Evolutionary conservation across 345 rosid genomes (phyloP), one percentile per base, ranked within the genome.

Genomic region (Crucihimalaya himalaica): DNA sequence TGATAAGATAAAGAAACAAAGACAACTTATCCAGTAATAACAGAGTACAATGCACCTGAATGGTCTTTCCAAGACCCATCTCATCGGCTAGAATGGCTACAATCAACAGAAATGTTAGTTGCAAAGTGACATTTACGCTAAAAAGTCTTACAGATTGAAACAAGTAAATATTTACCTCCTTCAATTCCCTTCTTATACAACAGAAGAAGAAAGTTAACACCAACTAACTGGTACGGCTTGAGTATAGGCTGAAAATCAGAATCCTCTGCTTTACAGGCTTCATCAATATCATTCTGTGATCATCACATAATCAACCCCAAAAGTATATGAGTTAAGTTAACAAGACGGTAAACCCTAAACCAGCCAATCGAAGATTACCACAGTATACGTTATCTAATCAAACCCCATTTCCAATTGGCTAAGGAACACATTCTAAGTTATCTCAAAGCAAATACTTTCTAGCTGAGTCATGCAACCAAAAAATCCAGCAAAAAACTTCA

Each of bases 1-100:
- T 59, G 8, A 18, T 31, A 31, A 42, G 14, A 31, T 55, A 70
- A 54, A 43, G 65, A 48, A 32, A 43, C 35, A 34, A 29, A 60
- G 59, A 68, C 11, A 12, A 42, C 25, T 46, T 11, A 10, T 29
- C 18, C 55, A 47, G 18, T 60, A 20, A 52, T 68, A 48, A 28
- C 40, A 65, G 51, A 75, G 40, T 21, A 64, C 7, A 56, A 66
- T 25, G 35, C 72, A 95, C 99, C 99, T 95, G 98, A 79, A 95
- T 85, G 65, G 99, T 95, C 87, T 92, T 95, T 69, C 99, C 97
- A 42, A 95, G 96, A 78, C 99, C 97, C 99, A 89, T 95, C 87
- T 95, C 98, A 80, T 92, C 98, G 7, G 97, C 98, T 81, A 92
- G 82, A 84, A 92, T 87, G 77, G 99, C 99, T 92, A 88, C 88